A percentile compares a stretch with the other conserved stretches of the same genome.
phyloP scores from a whole-genome alignment of 2,329 filamentous ascomycete species.

The Huntiella moniliformis region DNA sequence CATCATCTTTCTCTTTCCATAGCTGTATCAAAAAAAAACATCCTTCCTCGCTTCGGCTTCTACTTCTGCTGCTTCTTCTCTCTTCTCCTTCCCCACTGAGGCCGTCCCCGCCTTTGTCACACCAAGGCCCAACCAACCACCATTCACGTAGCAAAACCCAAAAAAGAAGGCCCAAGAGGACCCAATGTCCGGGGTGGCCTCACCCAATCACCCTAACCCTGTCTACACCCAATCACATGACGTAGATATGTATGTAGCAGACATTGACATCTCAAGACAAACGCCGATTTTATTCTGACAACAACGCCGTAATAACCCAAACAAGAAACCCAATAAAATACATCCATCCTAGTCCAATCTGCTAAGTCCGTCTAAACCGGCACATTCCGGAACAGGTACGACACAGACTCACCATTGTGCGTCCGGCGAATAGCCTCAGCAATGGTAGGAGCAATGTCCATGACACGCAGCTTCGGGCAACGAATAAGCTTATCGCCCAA shows the following conservation, averaged over 20 bases:
- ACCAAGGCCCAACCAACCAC: too few relatives aligned
- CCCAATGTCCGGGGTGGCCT: not conserved
- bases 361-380: slow-evolving; percentile 23
- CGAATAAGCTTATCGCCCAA: slow-evolving; percentile 54
- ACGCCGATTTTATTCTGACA: too few relatives aligned
- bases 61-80: not conserved
- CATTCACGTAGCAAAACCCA: not conserved
- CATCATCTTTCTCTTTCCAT: too few relatives aligned
- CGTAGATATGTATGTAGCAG: too few relatives aligned
- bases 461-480: slow-evolving; percentile 69
- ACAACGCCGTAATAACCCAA: not conserved
- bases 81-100: not conserved
- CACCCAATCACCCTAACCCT: not conserved
- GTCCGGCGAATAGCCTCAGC: slow-evolving; percentile 52
- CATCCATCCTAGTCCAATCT: not conserved
- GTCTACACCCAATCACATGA: too few relatives aligned
- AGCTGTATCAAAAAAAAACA: not conserved
- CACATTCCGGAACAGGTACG: slow-evolving; percentile 49
- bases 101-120: too few relatives aligned
- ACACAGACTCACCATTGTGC: slow-evolving; percentile 47
- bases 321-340: not conserved
- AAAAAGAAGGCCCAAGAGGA: not conserved
- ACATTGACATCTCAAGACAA: too few relatives aligned
- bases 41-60: not conserved
- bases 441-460: slow-evolving; percentile 74